Percentiles rank a stretch among this genome's conserved stretches.
Evolutionary conservation across 768 basidiomycete species (phyloP).

Genomic region (Mycena capillaripes): DNA sequence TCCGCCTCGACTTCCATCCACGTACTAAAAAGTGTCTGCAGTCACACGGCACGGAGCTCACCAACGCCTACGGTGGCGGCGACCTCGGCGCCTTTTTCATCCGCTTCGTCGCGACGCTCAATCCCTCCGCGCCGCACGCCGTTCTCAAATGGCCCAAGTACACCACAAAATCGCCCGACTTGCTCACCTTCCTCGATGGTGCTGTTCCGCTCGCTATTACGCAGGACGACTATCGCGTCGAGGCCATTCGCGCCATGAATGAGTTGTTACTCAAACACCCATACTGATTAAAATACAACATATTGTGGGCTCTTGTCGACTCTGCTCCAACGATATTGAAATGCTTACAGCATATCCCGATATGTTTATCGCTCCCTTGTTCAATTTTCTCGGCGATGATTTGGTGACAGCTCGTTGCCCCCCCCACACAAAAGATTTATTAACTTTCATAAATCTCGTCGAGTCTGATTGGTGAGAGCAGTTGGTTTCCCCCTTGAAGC

Average conservation of each 20-base stretch:
- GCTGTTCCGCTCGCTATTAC: slow-evolving; percentile 30
- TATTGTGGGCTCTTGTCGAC: no score
- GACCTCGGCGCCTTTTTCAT: slow-evolving; percentile 37
- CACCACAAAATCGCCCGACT: slow-evolving; percentile 23
- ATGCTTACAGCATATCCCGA: no score
- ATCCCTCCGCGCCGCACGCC: slow-evolving; percentile 37
- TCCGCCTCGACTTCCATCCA: neutral
- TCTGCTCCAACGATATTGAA: no score
- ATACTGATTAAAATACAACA: no score
- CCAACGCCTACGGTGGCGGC: slow-evolving; percentile 37
- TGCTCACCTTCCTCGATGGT: slow-evolving; percentile 42
- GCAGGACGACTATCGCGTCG: slow-evolving; percentile 39
- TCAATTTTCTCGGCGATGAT: no score
- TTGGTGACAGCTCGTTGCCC: no score
- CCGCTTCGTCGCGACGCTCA: slow-evolving; percentile 40
- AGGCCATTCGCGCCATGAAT: slow-evolving; percentile 29
- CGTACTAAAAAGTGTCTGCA: neutral
- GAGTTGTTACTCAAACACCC: slow-evolving; percentile 22
- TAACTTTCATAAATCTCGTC: no score
- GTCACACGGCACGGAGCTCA: slow-evolving; percentile 17
- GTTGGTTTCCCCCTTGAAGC: no score
- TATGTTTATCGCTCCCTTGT: no score
- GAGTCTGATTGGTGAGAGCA: no score
- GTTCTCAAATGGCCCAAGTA: slow-evolving; percentile 42
- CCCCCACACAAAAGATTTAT: no score